Conservation (phyloP, 768 basidiomycete genomes). For the Pleurotus eryngii region DNA sequence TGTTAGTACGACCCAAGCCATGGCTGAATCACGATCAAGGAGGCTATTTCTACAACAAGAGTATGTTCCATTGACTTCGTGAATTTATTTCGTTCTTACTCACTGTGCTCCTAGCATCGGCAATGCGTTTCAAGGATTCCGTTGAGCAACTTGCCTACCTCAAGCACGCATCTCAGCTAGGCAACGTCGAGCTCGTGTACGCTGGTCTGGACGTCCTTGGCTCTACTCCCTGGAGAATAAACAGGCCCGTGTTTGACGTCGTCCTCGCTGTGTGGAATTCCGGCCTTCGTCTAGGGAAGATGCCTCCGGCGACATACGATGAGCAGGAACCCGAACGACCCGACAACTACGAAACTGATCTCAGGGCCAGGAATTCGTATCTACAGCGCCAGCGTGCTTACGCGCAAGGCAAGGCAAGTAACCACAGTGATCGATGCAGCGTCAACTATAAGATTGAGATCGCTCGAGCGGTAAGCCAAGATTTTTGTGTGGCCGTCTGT, state of each 20-base stretch:
- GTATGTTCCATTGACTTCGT: constrained; percentile 35
- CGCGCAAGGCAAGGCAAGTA: constrained; percentile 63
- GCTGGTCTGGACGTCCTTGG: constrained; percentile 89
- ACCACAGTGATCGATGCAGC: constrained; percentile 88
- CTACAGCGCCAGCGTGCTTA: constrained; percentile 52
- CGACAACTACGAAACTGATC: constrained; percentile 42
- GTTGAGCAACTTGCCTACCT: constrained; percentile 82
- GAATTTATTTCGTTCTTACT: not conserved
- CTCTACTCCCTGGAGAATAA: constrained; percentile 87
- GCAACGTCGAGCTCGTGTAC: constrained; percentile 81
- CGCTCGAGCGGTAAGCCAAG: constrained; percentile 70
- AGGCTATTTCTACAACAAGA: constrained; percentile 77
- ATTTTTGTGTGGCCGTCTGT: not conserved
- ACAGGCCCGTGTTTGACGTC: constrained; percentile 70
- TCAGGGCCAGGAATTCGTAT: constrained; percentile 50
- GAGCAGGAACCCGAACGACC: constrained; percentile 60
- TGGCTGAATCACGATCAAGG: constrained; percentile 80
- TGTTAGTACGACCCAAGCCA: constrained; percentile 88
- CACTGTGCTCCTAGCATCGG: constrained; percentile 39
- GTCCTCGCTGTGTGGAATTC: constrained; percentile 80
- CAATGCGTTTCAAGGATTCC: constrained; percentile 93
- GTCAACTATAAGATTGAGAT: constrained; percentile 98
- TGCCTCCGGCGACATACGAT: constrained; percentile 73
- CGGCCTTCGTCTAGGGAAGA: constrained; percentile 76
- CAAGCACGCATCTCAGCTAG: constrained; percentile 63